These are phyloP conservation scores for Beauveria rudraprayagi DNA, from an alignment of 2,329 filamentous ascomycete species.

Conservation along the genomic window DNA sequence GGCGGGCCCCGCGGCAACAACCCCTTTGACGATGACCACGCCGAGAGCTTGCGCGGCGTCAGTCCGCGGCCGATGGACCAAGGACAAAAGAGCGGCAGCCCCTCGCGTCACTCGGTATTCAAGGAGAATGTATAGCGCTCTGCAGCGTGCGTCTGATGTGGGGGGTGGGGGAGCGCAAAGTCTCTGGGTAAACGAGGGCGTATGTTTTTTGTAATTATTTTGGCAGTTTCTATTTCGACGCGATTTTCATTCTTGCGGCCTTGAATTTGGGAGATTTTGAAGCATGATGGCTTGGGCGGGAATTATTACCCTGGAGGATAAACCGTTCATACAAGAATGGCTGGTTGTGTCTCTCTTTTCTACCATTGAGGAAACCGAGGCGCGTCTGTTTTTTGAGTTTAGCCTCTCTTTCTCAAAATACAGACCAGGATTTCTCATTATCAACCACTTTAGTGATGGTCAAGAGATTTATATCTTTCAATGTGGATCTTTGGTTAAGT, in stretches of 20 bases:
- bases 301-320: background rate
- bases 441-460: background rate
- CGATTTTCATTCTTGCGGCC: background rate
- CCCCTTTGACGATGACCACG: slow-evolving; percentile 61
- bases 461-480: background rate
- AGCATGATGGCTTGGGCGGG: background rate
- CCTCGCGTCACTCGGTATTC: slow-evolving; percentile 51
- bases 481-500: background rate
- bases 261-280: background rate
- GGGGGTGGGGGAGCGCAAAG: slow-evolving; percentile 7
- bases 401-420: background rate
- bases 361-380: background rate
- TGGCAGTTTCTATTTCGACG: background rate
- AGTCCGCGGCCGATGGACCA: slow-evolving; percentile 67
- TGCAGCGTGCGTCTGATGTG: background rate
- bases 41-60: slow-evolving; percentile 59
- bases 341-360: background rate
- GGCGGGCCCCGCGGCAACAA: slow-evolving; percentile 36
- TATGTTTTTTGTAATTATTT: background rate
- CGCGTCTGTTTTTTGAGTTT: too few species aligned
- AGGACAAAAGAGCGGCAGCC: slow-evolving; percentile 22
- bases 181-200: background rate
- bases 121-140: slow-evolving; percentile 54
- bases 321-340: background rate
- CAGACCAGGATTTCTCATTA: background rate